Percentiles rank a stretch among this genome's conserved stretches.
Evolutionary conservation across 208 protist genomes (phyloP).

Genomic region (Trypanosomatidae sp.): DNA sequence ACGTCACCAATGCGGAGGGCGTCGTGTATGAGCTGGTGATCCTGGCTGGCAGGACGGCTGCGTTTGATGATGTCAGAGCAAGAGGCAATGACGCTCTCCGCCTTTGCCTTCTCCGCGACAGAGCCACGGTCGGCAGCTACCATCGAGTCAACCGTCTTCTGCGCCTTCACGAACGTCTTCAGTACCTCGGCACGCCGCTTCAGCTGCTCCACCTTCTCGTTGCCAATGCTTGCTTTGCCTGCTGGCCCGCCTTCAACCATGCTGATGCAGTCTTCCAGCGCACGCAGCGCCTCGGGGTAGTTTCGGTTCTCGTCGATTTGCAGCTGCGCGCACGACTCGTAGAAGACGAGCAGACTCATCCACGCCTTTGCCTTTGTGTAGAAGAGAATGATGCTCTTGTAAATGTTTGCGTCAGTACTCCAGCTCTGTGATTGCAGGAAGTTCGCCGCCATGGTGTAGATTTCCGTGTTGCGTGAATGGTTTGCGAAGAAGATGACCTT

Average conservation of each 20-base stretch:
- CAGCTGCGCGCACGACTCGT: constrained; percentile 92
- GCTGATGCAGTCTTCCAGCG: constrained; percentile 82
- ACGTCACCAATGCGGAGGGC: constrained; percentile 95
- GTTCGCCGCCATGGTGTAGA: constrained; percentile 97
- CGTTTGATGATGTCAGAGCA: constrained; percentile 90
- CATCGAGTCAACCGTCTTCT: constrained; percentile 53
- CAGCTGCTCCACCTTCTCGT: constrained; percentile 42
- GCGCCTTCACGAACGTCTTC: constrained; percentile 53
- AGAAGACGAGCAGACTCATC: constrained; percentile 90
- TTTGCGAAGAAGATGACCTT: constrained; percentile 98
- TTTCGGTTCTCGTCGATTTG: constrained; percentile 97
- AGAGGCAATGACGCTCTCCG: constrained; percentile 68
- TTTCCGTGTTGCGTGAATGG: constrained; percentile 92
- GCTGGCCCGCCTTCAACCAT: constrained; percentile 47
- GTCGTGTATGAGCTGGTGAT: constrained; percentile 63
- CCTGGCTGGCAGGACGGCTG: constrained; percentile 56
- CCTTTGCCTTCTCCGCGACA: constrained; percentile 56
- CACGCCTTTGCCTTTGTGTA: constrained; percentile 97
- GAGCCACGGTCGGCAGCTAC: constrained; percentile 26
- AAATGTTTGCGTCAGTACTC: constrained; percentile 91
- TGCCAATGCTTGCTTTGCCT: constrained; percentile 29
- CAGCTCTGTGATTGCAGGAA: constrained; percentile 96
- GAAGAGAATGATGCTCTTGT: constrained; percentile 96
- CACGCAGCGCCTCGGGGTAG: constrained; percentile 92
- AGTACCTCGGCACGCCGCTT: constrained; percentile 59